Base-by-base conservation (phyloP, 768 basidiomycete genomes). In the Lactifluus pinguis region DNA sequence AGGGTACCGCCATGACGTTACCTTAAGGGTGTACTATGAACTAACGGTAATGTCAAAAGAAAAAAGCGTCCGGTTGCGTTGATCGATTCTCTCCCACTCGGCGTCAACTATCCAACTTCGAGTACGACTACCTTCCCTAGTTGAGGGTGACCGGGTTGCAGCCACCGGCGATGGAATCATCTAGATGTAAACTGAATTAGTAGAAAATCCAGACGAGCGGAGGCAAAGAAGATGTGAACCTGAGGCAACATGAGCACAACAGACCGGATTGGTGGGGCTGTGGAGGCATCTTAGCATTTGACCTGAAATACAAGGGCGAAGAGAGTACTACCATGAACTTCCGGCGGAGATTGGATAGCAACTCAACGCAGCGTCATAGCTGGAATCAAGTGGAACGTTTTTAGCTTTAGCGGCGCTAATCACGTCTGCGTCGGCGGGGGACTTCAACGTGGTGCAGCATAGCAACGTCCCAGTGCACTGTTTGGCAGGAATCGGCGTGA, bases 381-480 rank as follows among this genome's bases (percentile, higher is more conserved):
- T 1, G 7, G 1, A 15, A 17, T 3, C 11, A 60, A 1, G 36
- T 2, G 25, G 25, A 25, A 25, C 19, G 5, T n/a, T 2, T 8
- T 13, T 1, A 4, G n/a, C 25, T 25, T 0, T 2, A 21, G 3
- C 0, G 15, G 45, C 8, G 13, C 0, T 0, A 5, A 0, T 1
- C 11, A 3, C 6, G 1, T 1, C 0, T 15, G 49, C 34, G 49
- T 51, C 21, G 2, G 0, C 7, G 34, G 8, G 3, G 11, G 17
- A 17, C 13, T 32, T 51, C 21, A 17, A 29, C 30, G 0, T 13
- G 0, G 39, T 7, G 55, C 55, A 61, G 29, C 55, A 61, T 29
- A 42, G 47, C 19, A 14, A 4, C 0, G 4, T 1, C 2, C 0
- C 0, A 2, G 13, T 7, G 55, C 60, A 61, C 34, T 48, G 29